A percentile compares a stretch with the other conserved stretches of the same genome.
Evolutionary conservation across 257 asterid genomes (phyloP).

Genomic region (Fraxinus pennsylvanica): DNA sequence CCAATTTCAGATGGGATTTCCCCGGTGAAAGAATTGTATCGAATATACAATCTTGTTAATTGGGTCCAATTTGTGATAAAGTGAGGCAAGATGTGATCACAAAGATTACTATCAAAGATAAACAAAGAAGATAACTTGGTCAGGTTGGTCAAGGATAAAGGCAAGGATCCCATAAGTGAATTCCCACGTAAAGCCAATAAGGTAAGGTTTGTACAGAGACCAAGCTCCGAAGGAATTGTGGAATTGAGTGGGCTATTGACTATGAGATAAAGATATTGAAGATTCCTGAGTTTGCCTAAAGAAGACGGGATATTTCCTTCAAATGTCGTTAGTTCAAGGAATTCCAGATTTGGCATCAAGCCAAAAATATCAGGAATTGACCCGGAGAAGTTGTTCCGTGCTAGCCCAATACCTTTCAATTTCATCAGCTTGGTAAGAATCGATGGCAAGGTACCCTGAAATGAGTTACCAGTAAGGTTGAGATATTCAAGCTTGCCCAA

Average conservation of each 20-base stretch:
- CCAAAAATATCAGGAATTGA: slow-evolving; percentile 42
- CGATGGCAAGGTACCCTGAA: slow-evolving; percentile 43
- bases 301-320: slow-evolving; percentile 35
- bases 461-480: slow-evolving; percentile 29
- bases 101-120: slow-evolving; percentile 33
- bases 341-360: background rate
- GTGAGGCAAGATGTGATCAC: slow-evolving; percentile 33
- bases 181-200: slow-evolving; percentile 34
- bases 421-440: slow-evolving; percentile 45
- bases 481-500: slow-evolving; percentile 53
- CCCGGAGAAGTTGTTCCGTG: slow-evolving; percentile 47
- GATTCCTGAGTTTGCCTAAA: slow-evolving; percentile 36
- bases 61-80: no score
- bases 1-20: slow-evolving; percentile 42
- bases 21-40: slow-evolving; percentile 32
- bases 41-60: background rate
- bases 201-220: slow-evolving; percentile 37
- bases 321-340: background rate
- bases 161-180: slow-evolving; percentile 48
- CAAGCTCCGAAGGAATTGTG: slow-evolving; percentile 45
- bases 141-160: slow-evolving; percentile 56
- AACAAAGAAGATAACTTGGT: slow-evolving; percentile 34
- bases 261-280: slow-evolving; percentile 22
- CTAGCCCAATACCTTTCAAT: slow-evolving; percentile 45
- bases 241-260: slow-evolving; percentile 31